phyloP scores from a whole-genome alignment of 2,329 filamentous ascomycete species.

The Penicillium fuscoglaucum region DNA sequence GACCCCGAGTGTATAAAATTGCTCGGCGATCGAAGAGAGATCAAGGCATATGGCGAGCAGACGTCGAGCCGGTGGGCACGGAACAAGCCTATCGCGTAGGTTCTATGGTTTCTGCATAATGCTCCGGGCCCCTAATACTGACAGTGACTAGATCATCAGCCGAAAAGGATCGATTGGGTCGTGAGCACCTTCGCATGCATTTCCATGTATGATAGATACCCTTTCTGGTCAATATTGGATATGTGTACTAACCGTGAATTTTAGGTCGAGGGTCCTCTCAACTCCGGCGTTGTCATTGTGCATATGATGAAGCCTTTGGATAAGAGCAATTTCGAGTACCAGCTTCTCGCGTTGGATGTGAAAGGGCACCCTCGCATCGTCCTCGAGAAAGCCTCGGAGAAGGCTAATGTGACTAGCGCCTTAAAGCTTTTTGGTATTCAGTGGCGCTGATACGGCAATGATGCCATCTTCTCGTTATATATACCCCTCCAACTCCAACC shows the following conservation, averaged over 20 bases:
- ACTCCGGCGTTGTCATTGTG: slow-evolving; percentile 70
- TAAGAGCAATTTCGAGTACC: slow-evolving; percentile 71
- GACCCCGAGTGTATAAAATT: slow-evolving; percentile 70
- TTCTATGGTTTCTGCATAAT: neutral
- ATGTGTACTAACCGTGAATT: slow-evolving; percentile 18
- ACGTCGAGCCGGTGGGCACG: slow-evolving; percentile 79
- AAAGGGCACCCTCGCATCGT: slow-evolving; percentile 58
- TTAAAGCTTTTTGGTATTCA: slow-evolving; percentile 54
- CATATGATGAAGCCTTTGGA: slow-evolving; percentile 72
- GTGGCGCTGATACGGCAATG: slow-evolving; percentile 38
- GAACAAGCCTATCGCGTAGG: slow-evolving; percentile 57
- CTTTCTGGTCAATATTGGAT: neutral
- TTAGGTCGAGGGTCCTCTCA: slow-evolving; percentile 74
- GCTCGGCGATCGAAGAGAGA: slow-evolving; percentile 72
- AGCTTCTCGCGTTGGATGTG: slow-evolving; percentile 77
- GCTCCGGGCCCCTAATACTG: neutral
- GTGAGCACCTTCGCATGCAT: slow-evolving; percentile 78
- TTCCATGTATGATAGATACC: slow-evolving; percentile 67
- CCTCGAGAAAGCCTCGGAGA: slow-evolving; percentile 47
- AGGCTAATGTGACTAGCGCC: slow-evolving; percentile 42
- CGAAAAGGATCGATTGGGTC: slow-evolving; percentile 70
- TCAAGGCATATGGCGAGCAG: slow-evolving; percentile 77
- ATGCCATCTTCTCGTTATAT: slow-evolving; percentile 3
- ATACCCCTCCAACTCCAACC: neutral
- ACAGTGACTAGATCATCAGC: slow-evolving; percentile 57